Conservation (phyloP, 2,329 filamentous ascomycete species). For the Microdochium nivale region DNA sequence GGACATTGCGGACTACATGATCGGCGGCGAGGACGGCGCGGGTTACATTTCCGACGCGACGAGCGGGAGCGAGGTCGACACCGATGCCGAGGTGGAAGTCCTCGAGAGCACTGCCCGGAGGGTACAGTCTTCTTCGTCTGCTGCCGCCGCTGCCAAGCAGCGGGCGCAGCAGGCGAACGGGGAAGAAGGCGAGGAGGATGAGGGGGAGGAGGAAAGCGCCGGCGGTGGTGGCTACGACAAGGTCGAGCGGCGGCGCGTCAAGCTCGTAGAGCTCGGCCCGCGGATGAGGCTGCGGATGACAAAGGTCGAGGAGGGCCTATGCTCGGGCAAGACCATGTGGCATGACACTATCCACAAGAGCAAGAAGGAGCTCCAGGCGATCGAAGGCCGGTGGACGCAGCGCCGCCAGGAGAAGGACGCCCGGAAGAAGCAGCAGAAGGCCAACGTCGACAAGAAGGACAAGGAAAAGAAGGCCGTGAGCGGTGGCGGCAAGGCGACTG, state of each 20-base stretch:
- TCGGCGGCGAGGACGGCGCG: constrained; percentile 66
- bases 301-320: constrained; percentile 93
- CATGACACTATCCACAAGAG: constrained; percentile 90
- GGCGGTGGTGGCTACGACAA: constrained; percentile 34
- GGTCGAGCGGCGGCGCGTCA: constrained; percentile 81
- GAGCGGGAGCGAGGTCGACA: constrained; percentile 87
- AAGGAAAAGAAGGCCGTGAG: constrained; percentile 40
- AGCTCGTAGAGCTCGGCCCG: constrained; percentile 85
- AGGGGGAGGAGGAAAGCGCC: constrained; percentile 30
- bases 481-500: constrained; percentile 26
- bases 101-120: constrained; percentile 54
- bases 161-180: constrained; percentile 27
- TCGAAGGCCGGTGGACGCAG: constrained; percentile 79
- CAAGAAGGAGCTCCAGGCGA: constrained; percentile 63
- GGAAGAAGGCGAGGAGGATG: constrained; percentile 28
- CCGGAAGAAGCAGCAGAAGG: constrained; percentile 73
- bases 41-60: constrained; percentile 82
- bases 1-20: constrained; percentile 91
- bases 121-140: constrained; percentile 39
- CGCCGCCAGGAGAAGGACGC: constrained; percentile 72
- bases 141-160: constrained; percentile 33
- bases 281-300: constrained; percentile 82
- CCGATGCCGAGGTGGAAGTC: constrained; percentile 91
- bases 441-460: constrained; percentile 83
- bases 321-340: constrained; percentile 89